These are phyloP conservation scores for Pleurotus giganteus DNA, from an alignment of 768 basidiomycete species.

Conservation along the genomic window DNA sequence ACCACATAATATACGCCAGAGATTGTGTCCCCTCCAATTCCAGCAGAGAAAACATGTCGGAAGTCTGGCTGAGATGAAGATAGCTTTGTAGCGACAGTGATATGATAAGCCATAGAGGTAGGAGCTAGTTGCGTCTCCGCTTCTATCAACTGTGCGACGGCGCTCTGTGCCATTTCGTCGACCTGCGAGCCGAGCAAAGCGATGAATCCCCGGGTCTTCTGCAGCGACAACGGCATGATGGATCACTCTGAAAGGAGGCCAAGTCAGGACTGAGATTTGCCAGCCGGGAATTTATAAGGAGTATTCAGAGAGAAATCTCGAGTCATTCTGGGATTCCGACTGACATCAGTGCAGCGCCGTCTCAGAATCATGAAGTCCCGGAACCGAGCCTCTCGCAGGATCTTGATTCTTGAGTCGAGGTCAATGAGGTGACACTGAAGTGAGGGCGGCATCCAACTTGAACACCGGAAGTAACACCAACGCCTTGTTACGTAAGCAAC, in stretches of 20 bases:
- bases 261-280: too few species aligned
- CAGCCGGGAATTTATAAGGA: too few species aligned
- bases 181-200: slow-evolving; percentile 4
- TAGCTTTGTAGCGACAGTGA: slow-evolving; percentile 36
- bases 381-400: too few species aligned
- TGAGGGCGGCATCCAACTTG: background rate
- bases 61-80: slow-evolving; percentile 23
- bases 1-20: slow-evolving; percentile 43
- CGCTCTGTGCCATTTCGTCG: slow-evolving; percentile 7
- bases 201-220: slow-evolving; percentile 8
- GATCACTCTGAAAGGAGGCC: too few species aligned
- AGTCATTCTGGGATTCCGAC: too few species aligned
- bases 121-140: background rate
- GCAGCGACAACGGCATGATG: background rate
- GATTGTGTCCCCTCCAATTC: slow-evolving; percentile 34
- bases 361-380: too few species aligned
- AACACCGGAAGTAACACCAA: background rate
- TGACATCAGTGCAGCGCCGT: too few species aligned
- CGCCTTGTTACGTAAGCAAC: background rate
- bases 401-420: too few species aligned
- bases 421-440: too few species aligned
- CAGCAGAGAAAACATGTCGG: slow-evolving; percentile 32
- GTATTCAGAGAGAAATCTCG: too few species aligned
- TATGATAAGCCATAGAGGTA: slow-evolving; percentile 28
- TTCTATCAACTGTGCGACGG: background rate